phyloP scores from a whole-genome alignment of 495 filamentous ascomycete species.

The Stereocaulon alpinum region DNA sequence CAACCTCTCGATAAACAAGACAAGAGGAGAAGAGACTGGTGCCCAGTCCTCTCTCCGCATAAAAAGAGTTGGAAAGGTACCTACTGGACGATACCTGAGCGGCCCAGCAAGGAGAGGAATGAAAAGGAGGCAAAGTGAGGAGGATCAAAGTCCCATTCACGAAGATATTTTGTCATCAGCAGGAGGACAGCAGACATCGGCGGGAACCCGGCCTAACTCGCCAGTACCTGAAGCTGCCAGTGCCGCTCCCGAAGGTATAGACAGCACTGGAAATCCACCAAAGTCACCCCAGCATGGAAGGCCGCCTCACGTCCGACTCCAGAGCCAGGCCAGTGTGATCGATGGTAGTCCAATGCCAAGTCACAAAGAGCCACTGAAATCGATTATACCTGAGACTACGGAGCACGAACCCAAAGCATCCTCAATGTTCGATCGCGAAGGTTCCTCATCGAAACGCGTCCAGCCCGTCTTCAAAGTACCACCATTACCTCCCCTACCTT shows the following conservation, averaged over 20 bases:
- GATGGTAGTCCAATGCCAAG: constrained; percentile 29
- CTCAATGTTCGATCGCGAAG: constrained; percentile 12
- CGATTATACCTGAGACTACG: constrained; percentile 20
- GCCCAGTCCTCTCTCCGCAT: constrained; percentile 59
- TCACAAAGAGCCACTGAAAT: constrained; percentile 21
- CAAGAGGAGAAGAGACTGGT: constrained; percentile 43
- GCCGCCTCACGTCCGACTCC: constrained; percentile 27
- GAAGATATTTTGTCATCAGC: constrained; percentile 18
- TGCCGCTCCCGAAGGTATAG: not conserved
- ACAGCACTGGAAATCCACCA: constrained; percentile 4
- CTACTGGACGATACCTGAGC: constrained; percentile 59
- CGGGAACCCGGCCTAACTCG: not conserved
- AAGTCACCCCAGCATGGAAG: constrained; percentile 23
- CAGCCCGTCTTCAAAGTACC: constrained; percentile 60
- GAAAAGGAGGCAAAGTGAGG: constrained; percentile 60
- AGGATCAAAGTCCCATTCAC: constrained; percentile 40
- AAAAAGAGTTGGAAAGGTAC: constrained; percentile 58
- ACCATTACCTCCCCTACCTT: constrained; percentile 47
- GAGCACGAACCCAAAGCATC: constrained; percentile 12
- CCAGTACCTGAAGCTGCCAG: not conserved
- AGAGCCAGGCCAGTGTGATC: constrained; percentile 30
- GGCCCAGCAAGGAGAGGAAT: constrained; percentile 64
- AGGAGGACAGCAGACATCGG: constrained; percentile 5
- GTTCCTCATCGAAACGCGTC: constrained; percentile 29
- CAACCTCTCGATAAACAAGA: constrained; percentile 34